Evolutionary conservation across 805 yeast genomes (phyloP).

Genomic region (Maudiozyma bulderi): DNA sequence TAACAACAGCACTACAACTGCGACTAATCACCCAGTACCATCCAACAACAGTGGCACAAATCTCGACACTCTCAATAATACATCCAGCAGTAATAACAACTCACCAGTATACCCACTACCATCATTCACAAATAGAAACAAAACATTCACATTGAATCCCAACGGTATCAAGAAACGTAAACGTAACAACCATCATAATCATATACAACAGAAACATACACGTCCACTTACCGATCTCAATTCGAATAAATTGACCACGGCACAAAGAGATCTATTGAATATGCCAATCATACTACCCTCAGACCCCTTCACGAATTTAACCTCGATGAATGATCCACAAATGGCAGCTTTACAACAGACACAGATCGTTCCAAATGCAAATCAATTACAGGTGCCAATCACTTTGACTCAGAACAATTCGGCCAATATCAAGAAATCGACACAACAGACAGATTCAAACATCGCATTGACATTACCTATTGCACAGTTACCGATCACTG

Average conservation of each 20-base stretch:
- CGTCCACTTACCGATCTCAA: background rate
- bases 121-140: conserved; percentile 4
- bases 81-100: background rate
- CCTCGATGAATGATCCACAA: background rate
- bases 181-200: conserved; percentile 1
- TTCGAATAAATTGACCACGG: background rate
- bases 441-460: background rate
- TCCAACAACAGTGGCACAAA: background rate
- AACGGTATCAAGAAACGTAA: conserved; percentile 26
- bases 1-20: background rate
- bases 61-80: background rate
- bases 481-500: background rate
- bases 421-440: background rate
- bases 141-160: conserved; percentile 24
- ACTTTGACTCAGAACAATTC: background rate
- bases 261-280: background rate
- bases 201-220: background rate
- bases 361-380: too few species aligned
- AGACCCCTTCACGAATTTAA: background rate
- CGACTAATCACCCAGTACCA: background rate
- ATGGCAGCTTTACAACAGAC: background rate
- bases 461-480: background rate
- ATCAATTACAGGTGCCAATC: background rate
- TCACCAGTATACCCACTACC: background rate
- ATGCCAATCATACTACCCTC: background rate